Conservation (phyloP, 1,284 basidiomycete species). For the Xanthoconium separans region DNA sequence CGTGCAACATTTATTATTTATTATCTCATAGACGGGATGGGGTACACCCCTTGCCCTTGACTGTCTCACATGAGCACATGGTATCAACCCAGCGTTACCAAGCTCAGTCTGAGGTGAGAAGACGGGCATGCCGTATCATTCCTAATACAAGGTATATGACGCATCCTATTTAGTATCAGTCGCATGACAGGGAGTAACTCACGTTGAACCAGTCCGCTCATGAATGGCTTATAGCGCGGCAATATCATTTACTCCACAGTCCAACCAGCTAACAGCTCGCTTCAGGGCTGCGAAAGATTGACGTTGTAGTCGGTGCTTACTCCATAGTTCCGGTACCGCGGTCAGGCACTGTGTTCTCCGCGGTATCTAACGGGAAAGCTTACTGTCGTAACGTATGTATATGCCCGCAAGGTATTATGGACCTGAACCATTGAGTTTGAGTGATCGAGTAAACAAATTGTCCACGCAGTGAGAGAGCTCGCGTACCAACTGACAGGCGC, state of each 20-base stretch:
- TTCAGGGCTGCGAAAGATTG: constrained; percentile 27
- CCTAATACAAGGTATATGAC: constrained; percentile 30
- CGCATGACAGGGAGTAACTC: constrained; percentile 15
- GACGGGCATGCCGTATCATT: constrained; percentile 22
- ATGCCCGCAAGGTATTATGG: constrained; percentile 5
- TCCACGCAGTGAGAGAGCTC: not conserved
- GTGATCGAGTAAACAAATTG: constrained; percentile 7
- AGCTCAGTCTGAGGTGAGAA: constrained; percentile 11
- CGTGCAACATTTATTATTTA: constrained; percentile 4
- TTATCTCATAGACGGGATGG: not conserved
- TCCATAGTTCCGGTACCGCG: constrained; percentile 28
- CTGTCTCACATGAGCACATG: constrained; percentile 1
- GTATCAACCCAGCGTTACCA: not conserved
- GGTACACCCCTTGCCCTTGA: not conserved
- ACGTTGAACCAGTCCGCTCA: constrained; percentile 13
- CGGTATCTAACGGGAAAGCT: constrained; percentile 16
- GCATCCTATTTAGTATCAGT: constrained; percentile 21
- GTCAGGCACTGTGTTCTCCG: constrained; percentile 19
- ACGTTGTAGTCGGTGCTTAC: constrained; percentile 21
- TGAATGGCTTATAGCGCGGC: constrained; percentile 5
- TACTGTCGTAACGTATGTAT: constrained; percentile 8
- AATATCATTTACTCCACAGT: constrained; percentile 2
- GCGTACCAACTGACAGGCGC: not conserved
- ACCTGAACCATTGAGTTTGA: not conserved
- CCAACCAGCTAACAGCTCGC: constrained; percentile 1